A percentile compares a stretch with the other conserved stretches of the same genome.
phyloP scores from a whole-genome alignment of 495 filamentous ascomycete genomes.

The Penicillium desertorum region DNA sequence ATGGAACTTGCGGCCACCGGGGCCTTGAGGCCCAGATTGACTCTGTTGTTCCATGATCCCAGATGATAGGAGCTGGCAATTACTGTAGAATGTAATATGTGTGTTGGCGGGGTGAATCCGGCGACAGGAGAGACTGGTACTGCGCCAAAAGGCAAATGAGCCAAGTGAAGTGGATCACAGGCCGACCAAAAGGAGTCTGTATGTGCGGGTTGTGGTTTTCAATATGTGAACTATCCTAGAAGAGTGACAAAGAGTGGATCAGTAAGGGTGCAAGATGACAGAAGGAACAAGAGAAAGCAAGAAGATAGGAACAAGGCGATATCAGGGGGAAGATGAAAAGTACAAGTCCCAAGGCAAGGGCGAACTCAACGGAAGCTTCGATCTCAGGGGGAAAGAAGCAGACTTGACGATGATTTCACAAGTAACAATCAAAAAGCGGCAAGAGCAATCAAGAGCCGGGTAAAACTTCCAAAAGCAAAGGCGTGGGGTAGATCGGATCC shows the following conservation, averaged over 20 bases:
- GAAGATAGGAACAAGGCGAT: not conserved
- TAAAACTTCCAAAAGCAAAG: not conserved
- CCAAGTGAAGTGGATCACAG: conserved; percentile 25
- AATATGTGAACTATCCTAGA: conserved; percentile 34
- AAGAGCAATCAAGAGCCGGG: not conserved
- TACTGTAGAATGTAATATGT: conserved; percentile 28
- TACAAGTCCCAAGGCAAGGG: conserved; percentile 1
- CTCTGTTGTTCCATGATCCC: conserved; percentile 79
- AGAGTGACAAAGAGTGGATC: conserved; percentile 30
- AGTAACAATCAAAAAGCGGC: conserved; percentile 7
- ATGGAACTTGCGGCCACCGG: conserved; percentile 86
- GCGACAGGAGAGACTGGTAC: conserved; percentile 25
- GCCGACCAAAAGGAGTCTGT: conserved; percentile 28
- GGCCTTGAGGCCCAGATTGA: conserved; percentile 73
- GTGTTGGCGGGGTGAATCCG: conserved; percentile 19
- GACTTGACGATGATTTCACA: conserved; percentile 9
- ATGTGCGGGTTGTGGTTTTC: conserved; percentile 25
- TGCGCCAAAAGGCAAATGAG: conserved; percentile 30
- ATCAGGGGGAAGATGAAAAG: not conserved
- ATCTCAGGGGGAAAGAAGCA: conserved; percentile 11
- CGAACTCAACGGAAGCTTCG: conserved; percentile 9
- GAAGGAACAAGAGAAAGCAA: conserved; percentile 12
- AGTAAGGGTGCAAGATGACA: conserved; percentile 20
- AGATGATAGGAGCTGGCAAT: conserved; percentile 23
- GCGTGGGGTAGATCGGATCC: not conserved